Percentiles rank a stretch among this genome's conserved stretches.
Evolutionary conservation across 208 protist genomes (phyloP).

Genomic region (Crithidia sp.): DNA sequence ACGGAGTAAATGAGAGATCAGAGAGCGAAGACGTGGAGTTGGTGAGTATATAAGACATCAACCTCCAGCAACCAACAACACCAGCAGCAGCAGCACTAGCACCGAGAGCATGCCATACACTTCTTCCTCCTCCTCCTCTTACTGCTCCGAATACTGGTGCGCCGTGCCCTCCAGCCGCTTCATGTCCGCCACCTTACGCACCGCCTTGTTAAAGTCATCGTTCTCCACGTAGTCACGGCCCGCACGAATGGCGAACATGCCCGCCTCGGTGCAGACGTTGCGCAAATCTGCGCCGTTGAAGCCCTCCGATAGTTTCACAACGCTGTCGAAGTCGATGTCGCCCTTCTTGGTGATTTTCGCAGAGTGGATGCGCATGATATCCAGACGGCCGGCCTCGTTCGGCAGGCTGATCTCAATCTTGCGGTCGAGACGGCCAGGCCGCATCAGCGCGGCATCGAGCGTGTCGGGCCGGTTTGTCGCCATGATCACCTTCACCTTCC

Average conservation of each 20-base stretch:
- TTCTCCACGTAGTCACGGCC: constrained; percentile 97
- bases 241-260: constrained; percentile 98
- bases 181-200: constrained; percentile 97
- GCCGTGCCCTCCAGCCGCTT: constrained; percentile 98
- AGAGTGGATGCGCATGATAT: constrained; percentile 99
- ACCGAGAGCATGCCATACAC: background rate
- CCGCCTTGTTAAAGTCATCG: constrained; percentile 99
- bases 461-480: constrained; percentile 98
- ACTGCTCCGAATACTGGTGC: constrained; percentile 91
- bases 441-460: constrained; percentile 97
- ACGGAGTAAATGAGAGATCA: too few relatives aligned
- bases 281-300: constrained; percentile 99
- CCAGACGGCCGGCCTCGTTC: constrained; percentile 97
- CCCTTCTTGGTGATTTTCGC: constrained; percentile 96
- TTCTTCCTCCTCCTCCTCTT: constrained; percentile 9
- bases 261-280: constrained; percentile 99
- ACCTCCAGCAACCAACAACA: too few relatives aligned
- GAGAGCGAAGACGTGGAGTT: too few relatives aligned
- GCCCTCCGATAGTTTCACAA: constrained; percentile 99
- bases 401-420: constrained; percentile 99
- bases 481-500: constrained; percentile 99
- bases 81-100: too few relatives aligned
- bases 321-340: constrained; percentile 98
- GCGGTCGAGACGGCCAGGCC: constrained; percentile 96
- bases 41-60: too few relatives aligned